Conservation (phyloP, 1,284 basidiomycete genomes). For the Heterobasidion occidentale region DNA sequence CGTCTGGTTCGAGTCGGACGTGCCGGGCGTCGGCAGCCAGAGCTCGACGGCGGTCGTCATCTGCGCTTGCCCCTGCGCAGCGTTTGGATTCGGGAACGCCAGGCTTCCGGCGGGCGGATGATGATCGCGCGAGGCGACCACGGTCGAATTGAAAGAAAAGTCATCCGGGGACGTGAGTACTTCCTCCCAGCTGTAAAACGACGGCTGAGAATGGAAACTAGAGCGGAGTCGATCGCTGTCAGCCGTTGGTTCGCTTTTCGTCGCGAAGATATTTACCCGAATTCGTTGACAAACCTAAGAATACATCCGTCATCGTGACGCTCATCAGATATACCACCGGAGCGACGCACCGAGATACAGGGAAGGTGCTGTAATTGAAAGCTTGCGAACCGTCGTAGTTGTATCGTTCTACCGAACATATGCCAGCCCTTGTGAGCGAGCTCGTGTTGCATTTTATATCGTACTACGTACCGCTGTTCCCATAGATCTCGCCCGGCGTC, state of each 20-base stretch:
- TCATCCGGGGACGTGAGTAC: constrained; percentile 41
- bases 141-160: constrained; percentile 53
- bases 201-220: constrained; percentile 61
- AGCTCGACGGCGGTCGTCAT: constrained; percentile 43
- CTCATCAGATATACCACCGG: no score
- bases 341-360: constrained; percentile 23
- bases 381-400: constrained; percentile 49
- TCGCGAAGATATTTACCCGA: constrained; percentile 30
- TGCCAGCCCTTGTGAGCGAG: no score
- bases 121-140: constrained; percentile 51
- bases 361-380: constrained; percentile 50
- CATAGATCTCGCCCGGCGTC: constrained; percentile 46
- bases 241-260: not conserved
- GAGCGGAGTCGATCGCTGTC: not conserved
- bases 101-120: constrained; percentile 50
- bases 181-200: constrained; percentile 56
- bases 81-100: constrained; percentile 51
- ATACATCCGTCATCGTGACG: no score
- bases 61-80: constrained; percentile 43
- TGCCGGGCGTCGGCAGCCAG: constrained; percentile 48
- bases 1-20: constrained; percentile 43
- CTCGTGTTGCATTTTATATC: no score
- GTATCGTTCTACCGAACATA: constrained; percentile 34
- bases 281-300: constrained; percentile 53
- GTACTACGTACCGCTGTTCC: constrained; percentile 37